Percentiles rank a stretch among this genome's conserved stretches.
Evolutionary conservation across 495 filamentous ascomycete genomes (phyloP).

Genomic region (Penicillium simplicissimum): DNA sequence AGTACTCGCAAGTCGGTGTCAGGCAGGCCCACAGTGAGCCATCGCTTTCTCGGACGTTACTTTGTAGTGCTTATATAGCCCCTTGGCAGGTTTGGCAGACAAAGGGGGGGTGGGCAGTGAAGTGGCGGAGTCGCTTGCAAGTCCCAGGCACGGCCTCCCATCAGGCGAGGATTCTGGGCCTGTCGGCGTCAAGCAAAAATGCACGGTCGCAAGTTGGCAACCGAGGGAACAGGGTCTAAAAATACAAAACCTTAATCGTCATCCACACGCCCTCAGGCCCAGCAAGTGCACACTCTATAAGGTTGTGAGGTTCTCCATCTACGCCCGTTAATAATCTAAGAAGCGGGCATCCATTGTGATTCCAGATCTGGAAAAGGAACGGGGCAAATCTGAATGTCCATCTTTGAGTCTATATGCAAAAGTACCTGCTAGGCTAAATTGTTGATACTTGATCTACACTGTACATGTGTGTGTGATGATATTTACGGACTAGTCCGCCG

Average conservation of each 20-base stretch:
- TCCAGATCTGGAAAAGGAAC: too few relatives aligned
- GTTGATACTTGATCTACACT: background rate
- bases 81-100: background rate
- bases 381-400: too few relatives aligned
- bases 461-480: background rate
- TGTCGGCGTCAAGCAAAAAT: background rate
- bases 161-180: background rate
- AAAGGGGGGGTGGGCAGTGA: background rate
- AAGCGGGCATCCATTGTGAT: too few relatives aligned
- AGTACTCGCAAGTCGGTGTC: background rate
- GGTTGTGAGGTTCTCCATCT: background rate
- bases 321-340: too few relatives aligned
- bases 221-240: background rate
- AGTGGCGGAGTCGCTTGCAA: background rate
- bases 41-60: background rate
- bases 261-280: background rate
- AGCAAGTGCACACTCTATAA: too few relatives aligned
- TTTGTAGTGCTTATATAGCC: background rate
- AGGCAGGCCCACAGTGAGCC: background rate
- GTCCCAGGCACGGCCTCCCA: background rate
- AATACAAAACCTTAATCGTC: background rate
- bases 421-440: too few relatives aligned
- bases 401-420: too few relatives aligned
- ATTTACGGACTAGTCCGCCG: slow-evolving; percentile 16
- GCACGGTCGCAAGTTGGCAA: background rate